Base-by-base conservation (phyloP, 345 rosid genomes). In the Lumnitzera racemosa region DNA sequence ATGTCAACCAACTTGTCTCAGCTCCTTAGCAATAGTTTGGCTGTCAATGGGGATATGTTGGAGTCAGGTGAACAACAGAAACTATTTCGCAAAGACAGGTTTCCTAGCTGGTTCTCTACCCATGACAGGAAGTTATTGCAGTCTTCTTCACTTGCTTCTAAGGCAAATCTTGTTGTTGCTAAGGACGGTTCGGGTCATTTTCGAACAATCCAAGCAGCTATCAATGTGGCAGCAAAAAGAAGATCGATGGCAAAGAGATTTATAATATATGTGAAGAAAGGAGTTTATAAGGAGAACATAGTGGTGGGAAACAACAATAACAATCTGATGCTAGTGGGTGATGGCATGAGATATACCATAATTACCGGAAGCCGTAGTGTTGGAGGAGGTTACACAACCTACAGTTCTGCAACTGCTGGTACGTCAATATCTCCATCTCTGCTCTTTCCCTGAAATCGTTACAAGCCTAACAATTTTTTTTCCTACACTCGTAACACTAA, bases 391-490 rank as follows among this genome's bases (percentile, higher is more conserved):
- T 29, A 64, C 53, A 76, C 80, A 5, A 76, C 83, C 9, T 79
- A 70, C 61, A 76, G 56, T 5, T 79, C 80, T 7, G 83, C 80
- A 13, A 76, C 83, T 3, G 65, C 68, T 20, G 78, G 80, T 79
- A 53, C 65, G 70, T 51, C 12, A 41, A 14, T 11, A 17, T 29
- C 46, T 52, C 12, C 16, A 11, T 15, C 17, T 59, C 47, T 24
- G 15, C 12, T 36, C 50, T 17, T 47, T 14, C 15, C 43, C 10
- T 36, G 43, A 4, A 36, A 36, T 36, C 43, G 5, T 9, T 36
- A 36, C 43, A 5, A 53, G 27, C 6, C 7, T 9, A 53, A 52
- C 13, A 12, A 36, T 2, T 2, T 52, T 20, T 20, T n/a, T 55
- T 29, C 31, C 14, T 23, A 16, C 13, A 55, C n/a, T 55, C 7